Percentiles rank a stretch among this genome's conserved stretches.
These are phyloP conservation scores for Barnettozyma pratensis DNA, from an alignment of 805 yeast genomes.

Conservation along the genomic window DNA sequence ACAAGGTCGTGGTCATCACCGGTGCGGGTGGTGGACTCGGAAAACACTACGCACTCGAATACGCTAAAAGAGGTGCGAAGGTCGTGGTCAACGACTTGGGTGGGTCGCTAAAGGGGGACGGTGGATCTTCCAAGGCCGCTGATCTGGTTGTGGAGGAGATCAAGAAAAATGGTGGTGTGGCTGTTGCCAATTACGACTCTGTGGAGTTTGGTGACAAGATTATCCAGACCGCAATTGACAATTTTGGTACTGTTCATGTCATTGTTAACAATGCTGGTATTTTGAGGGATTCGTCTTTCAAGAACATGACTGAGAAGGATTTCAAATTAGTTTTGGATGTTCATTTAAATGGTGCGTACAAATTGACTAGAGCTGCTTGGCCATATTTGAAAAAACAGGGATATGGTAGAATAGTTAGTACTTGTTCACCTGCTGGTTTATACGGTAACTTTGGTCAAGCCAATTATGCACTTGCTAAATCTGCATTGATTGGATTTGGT, in stretches of 20 bases:
- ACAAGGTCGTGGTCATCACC: slow-evolving; percentile 86
- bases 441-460: slow-evolving; percentile 97
- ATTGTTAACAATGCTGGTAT: slow-evolving; percentile 95
- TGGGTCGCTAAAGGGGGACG: slow-evolving; percentile 72
- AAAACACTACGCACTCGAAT: slow-evolving; percentile 78
- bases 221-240: slow-evolving; percentile 77
- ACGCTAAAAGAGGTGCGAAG: slow-evolving; percentile 86
- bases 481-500: slow-evolving; percentile 84
- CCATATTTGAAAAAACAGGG: slow-evolving; percentile 77
- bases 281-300: slow-evolving; percentile 79
- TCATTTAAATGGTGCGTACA: slow-evolving; percentile 86
- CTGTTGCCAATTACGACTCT: slow-evolving; percentile 92
- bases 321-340: slow-evolving; percentile 79
- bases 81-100: slow-evolving; percentile 96
- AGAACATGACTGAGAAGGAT: slow-evolving; percentile 78
- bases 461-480: slow-evolving; percentile 90
- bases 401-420: slow-evolving; percentile 85
- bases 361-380: slow-evolving; percentile 88
- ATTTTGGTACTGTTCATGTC: slow-evolving; percentile 84
- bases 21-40: slow-evolving; percentile 99
- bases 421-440: slow-evolving; percentile 96
- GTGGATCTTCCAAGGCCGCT: slow-evolving; percentile 71
- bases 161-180: slow-evolving; percentile 66
- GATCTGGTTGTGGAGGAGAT: slow-evolving; percentile 88
- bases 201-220: slow-evolving; percentile 82